Evolutionary conservation across 2,329 filamentous ascomycete species (phyloP), one percentile per base, ranked within the genome.

Genomic region (Dendryphion nanum): DNA sequence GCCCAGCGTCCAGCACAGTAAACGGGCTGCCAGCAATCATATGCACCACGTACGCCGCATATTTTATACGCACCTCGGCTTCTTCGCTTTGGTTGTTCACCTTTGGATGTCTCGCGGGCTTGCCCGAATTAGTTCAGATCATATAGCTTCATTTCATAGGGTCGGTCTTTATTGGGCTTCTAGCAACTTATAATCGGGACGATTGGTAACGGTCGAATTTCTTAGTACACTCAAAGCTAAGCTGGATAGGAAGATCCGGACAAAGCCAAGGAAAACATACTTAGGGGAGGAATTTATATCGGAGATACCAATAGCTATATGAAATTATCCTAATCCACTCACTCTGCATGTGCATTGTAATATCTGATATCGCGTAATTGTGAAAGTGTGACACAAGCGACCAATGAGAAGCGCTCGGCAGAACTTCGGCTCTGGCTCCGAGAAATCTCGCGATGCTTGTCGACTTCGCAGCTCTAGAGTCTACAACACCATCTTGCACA

Each of bases 351-450:
- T n/a, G n/a, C 23, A 26, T 26, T 26, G 10, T 26, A 10, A n/a
- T 10, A 26, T 26, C 23, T 26, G 10, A 2, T 26, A 26, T 26
- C n/a, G 10, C 23, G 23, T 26, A n/a, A 26, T 26, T 2, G 23
- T 26, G 2, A 26, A 26, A 26, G 23, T 26, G 23, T n/a, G n/a
- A n/a, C n/a, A n/a, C n/a, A n/a, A n/a, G n/a, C 3, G 23, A 15
- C 18, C 31, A 18, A 18, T 33, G 14, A 13, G 31, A 21, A 2
- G 31, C 29, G 16, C 12, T n/a, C 12, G 44, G 23, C 24, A 28
- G 38, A 38, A 34, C 5, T 36, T 39, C 42, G 42, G 5, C 30
- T 18, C 26, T 36, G 40, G 41, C 40, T 45, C 20, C 45, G 49
- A 53, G 23, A 26, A 30, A 30, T 30, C 29, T 30, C 29, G 29